Evolutionary conservation across 2,329 filamentous ascomycete species (phyloP), one percentile per base, ranked within the genome.

Genomic region (Aureobasidium sp.): DNA sequence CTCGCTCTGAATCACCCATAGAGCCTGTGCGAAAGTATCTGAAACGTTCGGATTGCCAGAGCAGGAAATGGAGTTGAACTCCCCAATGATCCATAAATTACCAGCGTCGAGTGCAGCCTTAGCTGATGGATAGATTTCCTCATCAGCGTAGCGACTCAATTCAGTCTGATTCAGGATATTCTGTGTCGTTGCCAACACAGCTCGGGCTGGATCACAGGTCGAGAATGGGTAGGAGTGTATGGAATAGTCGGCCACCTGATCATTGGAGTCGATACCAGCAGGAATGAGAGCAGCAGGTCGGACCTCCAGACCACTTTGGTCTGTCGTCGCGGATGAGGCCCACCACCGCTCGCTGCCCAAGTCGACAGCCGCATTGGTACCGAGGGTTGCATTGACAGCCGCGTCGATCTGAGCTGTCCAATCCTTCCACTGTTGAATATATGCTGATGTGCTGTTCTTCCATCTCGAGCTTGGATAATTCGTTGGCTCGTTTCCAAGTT

Each of bases 41-140:
- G 72, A 72, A n/a, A 77, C 74, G 61, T 70, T 70, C 0, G 73
- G 72, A 29, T 69, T 70, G 8, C 75, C 75, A n/a, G 68, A 70
- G 63, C 75, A 77, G 6, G 74, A 71, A 52, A 77, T 73, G 5
- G 71, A 73, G 68, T 76, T 77, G 67, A 74, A 75, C 63, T 77
- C 75, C 40, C 74, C 75, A 17, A 76, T 70, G 50, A 70, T 66
- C 69, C 69, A 71, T 1, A 63, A 61, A n/a, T 56, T 66, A 22
- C 67, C 68, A 8, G 65, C 63, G 31, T 68, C 68, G 11, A 70
- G 64, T 5, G 69, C 68, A 2, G 69, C 68, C 42, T 67, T 60
- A 0, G 68, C 68, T 0, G 68, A 70, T 3, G 69, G 69, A 14
- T 67, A 66, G 47, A 71, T 70, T 22, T 70, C 68, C 1, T 66